Evolutionary conservation across 164 flowering plant genomes (phyloP), one percentile per base, ranked within the genome.

Genomic region (Vitis rupestris): DNA sequence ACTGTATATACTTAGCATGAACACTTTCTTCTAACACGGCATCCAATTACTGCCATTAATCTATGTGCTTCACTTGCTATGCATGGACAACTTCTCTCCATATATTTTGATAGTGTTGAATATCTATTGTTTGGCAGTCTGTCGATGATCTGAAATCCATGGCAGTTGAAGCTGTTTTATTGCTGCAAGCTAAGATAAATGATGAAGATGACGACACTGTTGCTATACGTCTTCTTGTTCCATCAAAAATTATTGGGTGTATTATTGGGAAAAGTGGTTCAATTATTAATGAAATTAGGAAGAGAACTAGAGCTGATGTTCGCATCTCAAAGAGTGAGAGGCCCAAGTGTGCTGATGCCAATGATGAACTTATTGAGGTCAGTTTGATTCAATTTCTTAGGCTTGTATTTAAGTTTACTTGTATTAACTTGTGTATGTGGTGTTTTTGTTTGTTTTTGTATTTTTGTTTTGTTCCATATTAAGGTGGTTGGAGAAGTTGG

Each of bases 311-410:
- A 70, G 93, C 97, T 66, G 93, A 95, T 77, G 72, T 95, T 44
- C 97, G 87, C n/a, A 93, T 95, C 66, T 91, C 98, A 29, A 93
- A 89, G 83, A 80, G 84, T 47, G 82, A 87, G 55, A 90, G 80
- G 77, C 92, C 90, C 12, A 88, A 79, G 69, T 81, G 86, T 79
- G 91, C 88, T 61, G 82, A 78, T 63, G 72, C 53, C 47, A 76
- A 71, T 74, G 97, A 88, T 77, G 97, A 95, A 75, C 90, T 87
- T 64, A 85, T 95, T 71, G 98, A 93, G 97, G 99, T 95, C 37
- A 70, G 72, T 19, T 64, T 64, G 23, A 1, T 44, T n/a, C 11
- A 9, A 16, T 62, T 62, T 50, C n/a, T 44, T 11, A 14, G 9
- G 15, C 14, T 55, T 19, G 47, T 60, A 59, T 61, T 61, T 19